Conservation (phyloP, 1,284 basidiomycete species). For the Cronartium quercuum region DNA sequence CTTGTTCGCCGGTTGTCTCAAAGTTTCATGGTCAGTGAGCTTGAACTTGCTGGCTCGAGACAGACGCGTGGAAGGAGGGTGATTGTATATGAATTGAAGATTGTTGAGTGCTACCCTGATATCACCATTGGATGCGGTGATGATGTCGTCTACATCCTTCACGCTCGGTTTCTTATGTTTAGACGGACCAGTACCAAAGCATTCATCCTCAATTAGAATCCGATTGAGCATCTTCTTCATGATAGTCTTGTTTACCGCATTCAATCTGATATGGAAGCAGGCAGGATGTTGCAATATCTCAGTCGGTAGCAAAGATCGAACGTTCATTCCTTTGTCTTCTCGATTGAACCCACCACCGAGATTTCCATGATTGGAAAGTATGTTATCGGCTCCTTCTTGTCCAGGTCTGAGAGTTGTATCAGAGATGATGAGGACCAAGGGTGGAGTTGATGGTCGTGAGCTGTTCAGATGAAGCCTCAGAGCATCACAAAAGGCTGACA, state of each 20-base stretch:
- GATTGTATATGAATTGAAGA: conserved; percentile 63
- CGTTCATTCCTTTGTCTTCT: conserved; percentile 18
- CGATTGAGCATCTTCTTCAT: conserved; percentile 35
- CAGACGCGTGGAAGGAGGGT: not conserved
- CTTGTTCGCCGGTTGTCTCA: not conserved
- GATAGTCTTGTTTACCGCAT: conserved; percentile 29
- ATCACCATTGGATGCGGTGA: conserved; percentile 77
- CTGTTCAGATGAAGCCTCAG: conserved; percentile 7
- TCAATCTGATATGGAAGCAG: not conserved
- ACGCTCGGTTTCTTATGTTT: conserved; percentile 54
- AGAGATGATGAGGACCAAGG: conserved; percentile 12
- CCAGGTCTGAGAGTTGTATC: conserved; percentile 23
- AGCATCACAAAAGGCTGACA: not conserved
- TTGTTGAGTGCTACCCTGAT: conserved; percentile 87
- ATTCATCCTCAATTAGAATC: not conserved
- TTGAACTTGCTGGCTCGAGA: not conserved
- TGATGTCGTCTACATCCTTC: conserved; percentile 65
- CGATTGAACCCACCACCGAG: not conserved
- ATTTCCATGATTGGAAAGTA: not conserved
- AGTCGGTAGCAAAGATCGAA: not conserved
- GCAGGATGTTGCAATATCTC: conserved; percentile 31
- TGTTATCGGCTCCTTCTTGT: conserved; percentile 4
- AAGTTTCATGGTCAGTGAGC: not conserved
- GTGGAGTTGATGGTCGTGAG: not conserved
- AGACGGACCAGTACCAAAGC: not conserved